Evolutionary conservation across 768 basidiomycete genomes (phyloP).

Genomic region (Amanita molliuscula): DNA sequence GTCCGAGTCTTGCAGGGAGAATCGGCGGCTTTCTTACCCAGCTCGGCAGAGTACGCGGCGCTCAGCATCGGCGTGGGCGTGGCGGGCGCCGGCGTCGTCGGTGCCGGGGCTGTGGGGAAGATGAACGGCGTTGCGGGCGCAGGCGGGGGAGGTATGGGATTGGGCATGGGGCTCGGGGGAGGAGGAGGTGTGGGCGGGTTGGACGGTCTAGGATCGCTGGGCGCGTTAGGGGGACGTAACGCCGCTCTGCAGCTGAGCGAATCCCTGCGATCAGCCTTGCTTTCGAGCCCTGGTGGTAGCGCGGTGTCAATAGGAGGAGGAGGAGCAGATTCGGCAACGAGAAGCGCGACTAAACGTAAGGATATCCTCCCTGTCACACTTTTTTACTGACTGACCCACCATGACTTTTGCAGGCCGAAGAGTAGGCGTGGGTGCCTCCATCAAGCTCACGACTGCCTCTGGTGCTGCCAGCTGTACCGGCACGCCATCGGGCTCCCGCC

Average conservation of each 20-base stretch:
- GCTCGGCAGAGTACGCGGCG: slow-evolving; percentile 16
- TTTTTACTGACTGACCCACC: neutral
- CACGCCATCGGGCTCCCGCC: slow-evolving; percentile 11
- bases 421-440: slow-evolving; percentile 25
- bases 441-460: slow-evolving; percentile 27
- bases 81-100: neutral
- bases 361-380: neutral
- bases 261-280: slow-evolving; percentile 30
- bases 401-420: slow-evolving; percentile 25
- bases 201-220: neutral
- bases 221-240: slow-evolving; percentile 13
- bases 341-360: slow-evolving; percentile 32
- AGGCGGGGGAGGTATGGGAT: neutral
- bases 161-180: neutral
- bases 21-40: neutral
- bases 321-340: slow-evolving; percentile 11
- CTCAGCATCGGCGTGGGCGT: slow-evolving; percentile 6
- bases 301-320: slow-evolving; percentile 15
- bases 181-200: neutral
- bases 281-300: slow-evolving; percentile 19
- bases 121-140: neutral
- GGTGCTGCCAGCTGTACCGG: slow-evolving; percentile 18
- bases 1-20: slow-evolving; percentile 40
- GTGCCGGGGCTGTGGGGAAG: neutral
- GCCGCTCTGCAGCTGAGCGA: slow-evolving; percentile 32